Evolutionary conservation across 2,329 filamentous ascomycete species (phyloP).

Genomic region (Penicillium psychrosexuale): DNA sequence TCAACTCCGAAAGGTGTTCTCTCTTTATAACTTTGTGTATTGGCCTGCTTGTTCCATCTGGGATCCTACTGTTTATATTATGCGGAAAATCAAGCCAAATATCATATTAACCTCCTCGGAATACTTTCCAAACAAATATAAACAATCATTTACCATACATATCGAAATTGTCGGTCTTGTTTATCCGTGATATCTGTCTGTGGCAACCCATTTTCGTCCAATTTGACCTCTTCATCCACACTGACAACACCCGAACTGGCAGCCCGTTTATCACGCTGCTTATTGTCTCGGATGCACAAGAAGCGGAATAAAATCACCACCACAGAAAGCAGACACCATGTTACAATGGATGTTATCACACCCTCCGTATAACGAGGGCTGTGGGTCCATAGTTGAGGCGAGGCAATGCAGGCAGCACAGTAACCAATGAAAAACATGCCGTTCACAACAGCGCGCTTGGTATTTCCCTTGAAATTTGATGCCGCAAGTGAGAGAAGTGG

Average conservation of each 20-base stretch:
- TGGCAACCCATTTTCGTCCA: slow-evolving; percentile 15
- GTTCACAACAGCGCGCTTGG: slow-evolving; percentile 49
- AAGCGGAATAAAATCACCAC: slow-evolving; percentile 15
- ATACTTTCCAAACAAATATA: neutral
- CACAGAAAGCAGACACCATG: slow-evolving; percentile 17
- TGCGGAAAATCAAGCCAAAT: too few species aligned
- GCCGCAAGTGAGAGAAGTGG: slow-evolving; percentile 46
- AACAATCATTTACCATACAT: slow-evolving; percentile 1
- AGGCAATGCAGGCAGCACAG: slow-evolving; percentile 47
- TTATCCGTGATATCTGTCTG: slow-evolving; percentile 15
- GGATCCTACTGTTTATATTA: too few species aligned
- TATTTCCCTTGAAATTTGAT: slow-evolving; percentile 53
- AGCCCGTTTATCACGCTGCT: slow-evolving; percentile 12
- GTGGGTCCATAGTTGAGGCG: slow-evolving; percentile 49
- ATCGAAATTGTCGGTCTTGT: slow-evolving; percentile 11
- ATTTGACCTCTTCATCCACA: slow-evolving; percentile 3
- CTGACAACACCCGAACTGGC: neutral
- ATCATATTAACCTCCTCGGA: neutral
- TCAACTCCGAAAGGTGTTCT: too few species aligned
- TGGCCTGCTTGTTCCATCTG: too few species aligned
- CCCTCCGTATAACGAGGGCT: slow-evolving; percentile 48
- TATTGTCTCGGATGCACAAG: slow-evolving; percentile 15
- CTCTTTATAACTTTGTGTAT: too few species aligned
- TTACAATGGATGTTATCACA: slow-evolving; percentile 42
- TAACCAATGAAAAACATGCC: slow-evolving; percentile 53